Conservation (phyloP, 176 grass and related monocot genomes). For the Oryza coarctata region DNA sequence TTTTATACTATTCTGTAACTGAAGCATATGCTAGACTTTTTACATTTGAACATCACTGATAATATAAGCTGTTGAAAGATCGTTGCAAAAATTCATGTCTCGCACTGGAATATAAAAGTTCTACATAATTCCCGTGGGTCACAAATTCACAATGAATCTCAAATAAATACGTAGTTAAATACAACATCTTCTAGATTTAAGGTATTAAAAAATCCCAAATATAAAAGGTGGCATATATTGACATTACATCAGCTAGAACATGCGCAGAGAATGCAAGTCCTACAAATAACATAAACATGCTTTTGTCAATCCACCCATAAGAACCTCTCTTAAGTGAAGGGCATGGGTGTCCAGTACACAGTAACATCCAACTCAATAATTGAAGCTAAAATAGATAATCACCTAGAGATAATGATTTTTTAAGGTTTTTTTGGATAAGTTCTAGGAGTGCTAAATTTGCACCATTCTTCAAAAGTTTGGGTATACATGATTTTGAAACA, state of each 20-base stretch:
- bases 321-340: neutral
- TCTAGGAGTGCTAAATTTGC: neutral
- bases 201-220: neutral
- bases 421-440: conserved; percentile 7
- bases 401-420: neutral
- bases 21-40: neutral
- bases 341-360: neutral
- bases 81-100: conserved; percentile 11
- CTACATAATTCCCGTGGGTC: neutral
- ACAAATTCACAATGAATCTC: neutral
- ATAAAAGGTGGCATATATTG: neutral
- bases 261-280: neutral
- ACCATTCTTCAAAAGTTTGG: neutral
- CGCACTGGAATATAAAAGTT: neutral
- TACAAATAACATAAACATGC: neutral
- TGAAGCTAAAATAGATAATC: neutral
- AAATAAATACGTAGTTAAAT: neutral
- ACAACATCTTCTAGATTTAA: neutral
- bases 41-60: neutral
- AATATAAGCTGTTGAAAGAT: neutral
- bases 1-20: neutral
- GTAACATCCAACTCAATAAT: neutral
- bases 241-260: neutral
- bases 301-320: neutral
- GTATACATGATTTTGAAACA: conserved; percentile 12